These are phyloP conservation scores for Nymphaea colorata DNA, from an alignment of 164 flowering plant genomes.

Conservation along the genomic window DNA sequence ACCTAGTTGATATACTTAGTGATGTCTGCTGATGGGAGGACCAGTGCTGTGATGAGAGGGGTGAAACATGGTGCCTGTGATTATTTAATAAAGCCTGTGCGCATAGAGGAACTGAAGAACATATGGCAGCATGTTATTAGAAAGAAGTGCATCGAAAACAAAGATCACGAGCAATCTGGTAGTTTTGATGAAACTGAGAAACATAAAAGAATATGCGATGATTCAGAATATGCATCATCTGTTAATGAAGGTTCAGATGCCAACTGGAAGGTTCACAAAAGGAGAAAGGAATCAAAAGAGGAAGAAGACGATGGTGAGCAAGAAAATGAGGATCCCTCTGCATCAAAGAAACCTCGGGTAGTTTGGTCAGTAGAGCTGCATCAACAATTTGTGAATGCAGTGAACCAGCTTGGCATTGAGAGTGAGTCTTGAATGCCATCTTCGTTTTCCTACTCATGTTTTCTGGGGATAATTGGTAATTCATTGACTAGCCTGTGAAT, in stretches of 20 bases:
- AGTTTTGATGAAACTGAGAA: constrained; percentile 50
- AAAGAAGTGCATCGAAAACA: constrained; percentile 44
- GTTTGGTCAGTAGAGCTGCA: constrained; percentile 93
- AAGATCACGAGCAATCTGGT: constrained; percentile 45
- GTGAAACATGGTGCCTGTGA: constrained; percentile 86
- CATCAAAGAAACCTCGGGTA: constrained; percentile 81
- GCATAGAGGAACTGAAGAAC: constrained; percentile 63
- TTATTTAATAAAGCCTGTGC: constrained; percentile 79
- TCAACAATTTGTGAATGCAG: constrained; percentile 83
- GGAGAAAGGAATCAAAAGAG: constrained; percentile 44
- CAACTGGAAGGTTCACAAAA: constrained; percentile 32
- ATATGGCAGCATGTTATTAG: constrained; percentile 91
- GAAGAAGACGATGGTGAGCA: constrained; percentile 56
- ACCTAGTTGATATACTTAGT: constrained; percentile 26
- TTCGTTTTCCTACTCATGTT: background rate
- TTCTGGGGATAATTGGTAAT: background rate
- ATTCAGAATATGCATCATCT: constrained; percentile 52
- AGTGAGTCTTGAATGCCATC: constrained; percentile 27
- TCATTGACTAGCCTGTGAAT: constrained; percentile 1
- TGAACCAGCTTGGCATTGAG: constrained; percentile 86
- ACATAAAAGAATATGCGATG: constrained; percentile 31
- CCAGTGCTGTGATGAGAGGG: constrained; percentile 65
- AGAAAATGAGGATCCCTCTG: constrained; percentile 52
- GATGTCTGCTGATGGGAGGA: constrained; percentile 82
- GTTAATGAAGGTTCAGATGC: constrained; percentile 54